Percentiles rank a stretch among this genome's conserved stretches.
Evolutionary conservation across 164 flowering plant species (phyloP).

Genomic region (Dillenia suffruticosa): DNA sequence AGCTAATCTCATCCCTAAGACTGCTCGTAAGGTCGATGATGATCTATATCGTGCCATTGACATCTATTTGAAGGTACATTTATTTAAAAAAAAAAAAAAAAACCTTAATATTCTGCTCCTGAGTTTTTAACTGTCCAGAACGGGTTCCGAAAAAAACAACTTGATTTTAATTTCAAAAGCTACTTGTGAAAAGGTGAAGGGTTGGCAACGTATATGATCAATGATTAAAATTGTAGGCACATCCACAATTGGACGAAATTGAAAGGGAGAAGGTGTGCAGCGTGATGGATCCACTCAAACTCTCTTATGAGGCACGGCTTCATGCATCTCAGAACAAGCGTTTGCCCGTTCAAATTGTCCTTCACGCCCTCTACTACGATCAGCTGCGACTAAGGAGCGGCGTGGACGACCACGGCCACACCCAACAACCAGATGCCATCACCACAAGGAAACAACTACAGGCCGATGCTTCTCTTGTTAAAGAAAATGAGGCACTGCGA

Average conservation of each 20-base stretch:
- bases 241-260: slow-evolving; percentile 80
- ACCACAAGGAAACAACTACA: slow-evolving; percentile 54
- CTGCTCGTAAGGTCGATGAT: slow-evolving; percentile 68
- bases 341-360: slow-evolving; percentile 77
- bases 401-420: slow-evolving; percentile 10
- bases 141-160: too few relatives aligned
- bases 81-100: too few relatives aligned
- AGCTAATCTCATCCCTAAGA: slow-evolving; percentile 69
- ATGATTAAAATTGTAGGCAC: slow-evolving; percentile 42
- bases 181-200: too few relatives aligned
- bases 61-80: slow-evolving; percentile 68
- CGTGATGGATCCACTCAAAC: slow-evolving; percentile 80
- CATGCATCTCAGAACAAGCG: slow-evolving; percentile 95
- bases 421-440: slow-evolving; percentile 26
- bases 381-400: slow-evolving; percentile 84
- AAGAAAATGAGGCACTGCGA: slow-evolving; percentile 72
- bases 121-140: too few relatives aligned
- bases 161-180: too few relatives aligned
- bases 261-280: slow-evolving; percentile 94
- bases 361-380: slow-evolving; percentile 87
- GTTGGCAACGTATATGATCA: too few relatives aligned
- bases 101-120: too few relatives aligned
- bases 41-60: slow-evolving; percentile 86
- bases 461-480: slow-evolving; percentile 57
- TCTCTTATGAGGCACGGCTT: slow-evolving; percentile 80